Evolutionary conservation across 192 early-diverging fungal species (phyloP), one percentile per base, ranked within the genome.

Genomic region (Coemansia javaensis): DNA sequence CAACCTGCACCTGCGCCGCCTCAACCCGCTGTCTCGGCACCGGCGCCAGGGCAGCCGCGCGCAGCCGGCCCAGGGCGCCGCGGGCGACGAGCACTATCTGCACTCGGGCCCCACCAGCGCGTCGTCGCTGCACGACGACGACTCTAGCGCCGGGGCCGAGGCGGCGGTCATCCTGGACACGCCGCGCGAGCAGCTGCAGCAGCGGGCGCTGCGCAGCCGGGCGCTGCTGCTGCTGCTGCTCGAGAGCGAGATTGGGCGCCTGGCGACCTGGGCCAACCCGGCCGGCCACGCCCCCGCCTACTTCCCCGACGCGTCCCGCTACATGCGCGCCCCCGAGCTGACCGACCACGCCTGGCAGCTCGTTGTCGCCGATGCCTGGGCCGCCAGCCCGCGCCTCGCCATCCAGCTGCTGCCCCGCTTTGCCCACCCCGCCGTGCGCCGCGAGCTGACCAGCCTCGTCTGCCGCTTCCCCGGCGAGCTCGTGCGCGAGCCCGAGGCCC

Each of bases 161-260:
- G 40, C 32, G 22, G 44, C 44, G 32, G n/a, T 65, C 39, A 57
- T 73, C 20, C 63, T 66, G 32, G 50, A 50, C 21, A 39, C 28
- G 15, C 25, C 59, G 36, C 62, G 69, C 22, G 69, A 73, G 40
- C 43, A 57, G n/a, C 52, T 61, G 8, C 60, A 55, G 25, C 50
- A 53, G 35, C 64, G 66, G 7, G 49, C 66, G 0, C 56, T 44
- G 38, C 56, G 51, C 30, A 56, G 56, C 56, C 50, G 45, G 24
- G 42, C 51, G 45, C 54, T 97, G 18, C 57, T 99, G 22, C 58
- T 91, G 28, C 52, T 99, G 31, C 78, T 99, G 32, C 56, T 94
- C 20, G 94, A 95, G 59, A 89, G 86, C 50, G 97, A 99, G 60
- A 62, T 97, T 39, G 77, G 79, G 36, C 82, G 90, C 15, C 67